phyloP scores from a whole-genome alignment of 2,329 filamentous ascomycete species.

The Cadophora malorum region DNA sequence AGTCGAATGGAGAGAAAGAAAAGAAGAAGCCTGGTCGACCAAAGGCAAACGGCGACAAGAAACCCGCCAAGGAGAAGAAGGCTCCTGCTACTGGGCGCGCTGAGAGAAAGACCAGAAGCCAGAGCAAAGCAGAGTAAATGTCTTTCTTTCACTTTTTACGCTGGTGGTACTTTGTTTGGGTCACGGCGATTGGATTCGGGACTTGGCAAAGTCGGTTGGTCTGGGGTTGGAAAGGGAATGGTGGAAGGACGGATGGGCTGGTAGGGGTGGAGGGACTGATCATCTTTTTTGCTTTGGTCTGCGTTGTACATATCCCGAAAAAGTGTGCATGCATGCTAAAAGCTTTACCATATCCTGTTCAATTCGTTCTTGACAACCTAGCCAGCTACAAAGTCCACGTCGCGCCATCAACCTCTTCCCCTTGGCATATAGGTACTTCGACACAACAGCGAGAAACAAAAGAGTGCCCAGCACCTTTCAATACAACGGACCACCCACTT shows the following conservation, averaged over 20 bases:
- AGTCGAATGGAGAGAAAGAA: constrained; percentile 29
- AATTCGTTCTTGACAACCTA: not conserved
- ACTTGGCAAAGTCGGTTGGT: constrained; percentile 24
- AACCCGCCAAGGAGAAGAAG: constrained; percentile 43
- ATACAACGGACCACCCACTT: not conserved
- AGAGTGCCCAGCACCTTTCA: not conserved
- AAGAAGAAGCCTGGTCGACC: constrained; percentile 42
- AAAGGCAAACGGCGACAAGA: constrained; percentile 34
- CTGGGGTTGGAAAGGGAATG: not conserved
- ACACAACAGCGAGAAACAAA: not conserved
- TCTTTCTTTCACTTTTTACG: constrained; percentile 17
- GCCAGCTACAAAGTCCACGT: not conserved
- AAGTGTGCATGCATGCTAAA: constrained; percentile 17
- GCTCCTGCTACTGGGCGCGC: constrained; percentile 37
- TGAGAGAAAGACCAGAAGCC: constrained; percentile 43
- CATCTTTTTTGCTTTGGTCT: constrained; percentile 20
- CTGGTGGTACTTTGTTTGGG: constrained; percentile 18
- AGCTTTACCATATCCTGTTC: constrained; percentile 1
- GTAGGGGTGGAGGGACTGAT: constrained; percentile 3
- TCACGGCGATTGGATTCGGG: constrained; percentile 21
- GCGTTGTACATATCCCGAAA: constrained; percentile 27
- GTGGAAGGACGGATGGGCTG: constrained; percentile 12
- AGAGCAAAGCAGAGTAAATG: constrained; percentile 30
- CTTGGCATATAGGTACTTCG: not conserved
- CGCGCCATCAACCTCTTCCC: not conserved